Base-by-base conservation (phyloP, 148 eudicot species). In the Vaccinium macrocarpon region DNA sequence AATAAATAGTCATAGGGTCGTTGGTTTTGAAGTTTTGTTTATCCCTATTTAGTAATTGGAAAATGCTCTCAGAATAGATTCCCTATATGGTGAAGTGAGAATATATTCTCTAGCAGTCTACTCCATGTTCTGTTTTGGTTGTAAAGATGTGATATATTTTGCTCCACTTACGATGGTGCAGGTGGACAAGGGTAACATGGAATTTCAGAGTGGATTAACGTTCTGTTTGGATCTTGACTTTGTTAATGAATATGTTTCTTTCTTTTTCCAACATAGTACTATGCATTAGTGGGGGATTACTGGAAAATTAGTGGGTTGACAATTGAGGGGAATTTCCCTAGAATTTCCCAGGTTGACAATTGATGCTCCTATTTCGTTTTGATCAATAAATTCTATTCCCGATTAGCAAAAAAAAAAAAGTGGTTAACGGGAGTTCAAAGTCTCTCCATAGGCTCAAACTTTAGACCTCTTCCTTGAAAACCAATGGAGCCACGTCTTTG, bases 91-190 rank as follows among this genome's bases (percentile, higher is more conserved):
- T 75, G 23, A 42, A 29, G 55, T 23, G 15, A 9, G 38, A 12
- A 29, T 32, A 53, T 53, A 66, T 81, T 48, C 56, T 25, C 57
- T 21, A 32, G 2, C 0, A 32, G 35, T 32, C 35, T 32, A 46
- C 55, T 81, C 75, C 83, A 49, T 25, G 75, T 49, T 64, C 46
- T 23, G 18, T 49, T 64, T 48, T 64, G 14, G 83, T 48, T 81
- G 82, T 42, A 42, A 55, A 12, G 27, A n/a, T 32, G 32, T 56
- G 21, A 80, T 9, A 19, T 56, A 29, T 62, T 21, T 62, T 1
- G 62, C 16, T 55, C 57, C 57, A 55, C 57, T 0, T 55, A 55
- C 5, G 2, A 15, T 53, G 4, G 57, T 53, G 57, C 3, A 14
- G 57, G 57, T 2, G 57, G 57, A 0, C 0, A 18, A 1, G n/a